phyloP scores from a whole-genome alignment of 2,329 filamentous ascomycete genomes.

The Kalmusia sp. region DNA sequence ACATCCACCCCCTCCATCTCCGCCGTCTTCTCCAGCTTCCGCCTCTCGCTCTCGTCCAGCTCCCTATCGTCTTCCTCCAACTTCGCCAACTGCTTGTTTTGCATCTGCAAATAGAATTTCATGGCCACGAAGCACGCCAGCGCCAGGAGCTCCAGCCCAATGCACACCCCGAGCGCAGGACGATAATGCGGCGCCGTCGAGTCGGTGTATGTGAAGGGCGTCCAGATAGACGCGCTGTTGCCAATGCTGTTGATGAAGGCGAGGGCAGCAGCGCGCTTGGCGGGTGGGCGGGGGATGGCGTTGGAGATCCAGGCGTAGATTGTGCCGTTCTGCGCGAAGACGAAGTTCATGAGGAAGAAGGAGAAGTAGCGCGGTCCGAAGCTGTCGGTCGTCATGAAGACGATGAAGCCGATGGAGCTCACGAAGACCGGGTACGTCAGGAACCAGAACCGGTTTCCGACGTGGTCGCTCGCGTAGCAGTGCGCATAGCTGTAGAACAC shows the following conservation, averaged over 20 bases:
- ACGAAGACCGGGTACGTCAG: constrained; percentile 56
- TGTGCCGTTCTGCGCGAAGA: constrained; percentile 63
- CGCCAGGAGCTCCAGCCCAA: constrained; percentile 25
- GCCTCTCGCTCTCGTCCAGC: constrained; percentile 58
- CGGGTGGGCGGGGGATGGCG: constrained; percentile 59
- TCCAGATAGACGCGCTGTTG: constrained; percentile 60
- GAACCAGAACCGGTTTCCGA: constrained; percentile 52
- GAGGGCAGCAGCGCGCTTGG: constrained; percentile 62
- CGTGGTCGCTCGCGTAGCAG: constrained; percentile 50
- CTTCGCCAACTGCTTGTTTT: constrained; percentile 60
- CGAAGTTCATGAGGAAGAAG: constrained; percentile 63
- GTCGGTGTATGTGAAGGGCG: constrained; percentile 48
- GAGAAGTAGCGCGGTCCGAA: constrained; percentile 64
- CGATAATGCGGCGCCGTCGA: constrained; percentile 25
- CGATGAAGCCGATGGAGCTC: constrained; percentile 58
- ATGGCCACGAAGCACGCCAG: constrained; percentile 22
- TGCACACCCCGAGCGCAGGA: constrained; percentile 29
- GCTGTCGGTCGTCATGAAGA: constrained; percentile 60
- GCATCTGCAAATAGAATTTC: constrained; percentile 32
- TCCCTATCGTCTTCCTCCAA: constrained; percentile 57
- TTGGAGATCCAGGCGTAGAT: constrained; percentile 64
- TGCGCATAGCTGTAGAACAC: constrained; percentile 56
- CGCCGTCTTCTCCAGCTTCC: constrained; percentile 60
- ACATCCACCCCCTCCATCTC: constrained; percentile 60
- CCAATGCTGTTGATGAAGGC: constrained; percentile 64